Evolutionary conservation across 2,329 filamentous ascomycete genomes (phyloP).

Genomic region (Colletotrichum liriopes): DNA sequence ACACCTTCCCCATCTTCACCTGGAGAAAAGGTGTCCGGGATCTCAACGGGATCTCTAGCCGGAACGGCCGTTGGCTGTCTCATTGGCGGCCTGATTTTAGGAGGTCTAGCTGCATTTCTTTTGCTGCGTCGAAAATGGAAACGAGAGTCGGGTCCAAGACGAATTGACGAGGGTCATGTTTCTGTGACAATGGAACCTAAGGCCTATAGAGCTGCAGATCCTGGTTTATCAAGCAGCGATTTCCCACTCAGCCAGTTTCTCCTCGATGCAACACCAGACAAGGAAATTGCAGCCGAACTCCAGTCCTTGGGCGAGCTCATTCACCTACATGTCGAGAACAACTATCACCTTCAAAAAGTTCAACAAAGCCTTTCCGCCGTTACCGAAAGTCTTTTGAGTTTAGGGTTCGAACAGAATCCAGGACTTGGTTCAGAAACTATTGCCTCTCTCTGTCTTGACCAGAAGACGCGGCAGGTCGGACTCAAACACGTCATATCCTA

Average conservation of each 20-base stretch:
- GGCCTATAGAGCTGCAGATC: not conserved
- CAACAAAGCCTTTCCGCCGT: slow-evolving; percentile 44
- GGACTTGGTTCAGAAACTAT: slow-evolving; percentile 44
- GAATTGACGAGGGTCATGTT: no score
- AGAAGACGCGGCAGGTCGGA: slow-evolving; percentile 50
- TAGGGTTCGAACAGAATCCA: slow-evolving; percentile 47
- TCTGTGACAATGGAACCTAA: slow-evolving; percentile 45
- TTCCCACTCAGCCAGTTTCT: slow-evolving; percentile 55
- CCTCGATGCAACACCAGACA: slow-evolving; percentile 54
- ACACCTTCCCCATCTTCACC: no score
- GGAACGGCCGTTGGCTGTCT: slow-evolving; percentile 26
- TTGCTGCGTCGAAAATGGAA: slow-evolving; percentile 1
- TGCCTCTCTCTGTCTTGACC: slow-evolving; percentile 51
- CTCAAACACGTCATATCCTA: slow-evolving; percentile 58
- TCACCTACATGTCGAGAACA: slow-evolving; percentile 57
- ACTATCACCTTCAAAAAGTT: slow-evolving; percentile 54
- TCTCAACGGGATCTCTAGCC: not conserved
- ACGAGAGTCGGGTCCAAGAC: not conserved
- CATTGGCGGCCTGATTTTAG: slow-evolving; percentile 4
- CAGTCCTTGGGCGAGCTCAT: slow-evolving; percentile 54
- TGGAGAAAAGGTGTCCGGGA: not conserved
- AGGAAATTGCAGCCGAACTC: slow-evolving; percentile 53
- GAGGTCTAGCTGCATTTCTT: slow-evolving; percentile 13
- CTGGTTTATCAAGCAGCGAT: slow-evolving; percentile 42
- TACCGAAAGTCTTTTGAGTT: slow-evolving; percentile 45